A percentile compares a stretch with the other conserved stretches of the same genome.
These are phyloP conservation scores for Globisporangium ultimum DNA, from an alignment of 352 stramenopile genomes.

Conservation along the genomic window DNA sequence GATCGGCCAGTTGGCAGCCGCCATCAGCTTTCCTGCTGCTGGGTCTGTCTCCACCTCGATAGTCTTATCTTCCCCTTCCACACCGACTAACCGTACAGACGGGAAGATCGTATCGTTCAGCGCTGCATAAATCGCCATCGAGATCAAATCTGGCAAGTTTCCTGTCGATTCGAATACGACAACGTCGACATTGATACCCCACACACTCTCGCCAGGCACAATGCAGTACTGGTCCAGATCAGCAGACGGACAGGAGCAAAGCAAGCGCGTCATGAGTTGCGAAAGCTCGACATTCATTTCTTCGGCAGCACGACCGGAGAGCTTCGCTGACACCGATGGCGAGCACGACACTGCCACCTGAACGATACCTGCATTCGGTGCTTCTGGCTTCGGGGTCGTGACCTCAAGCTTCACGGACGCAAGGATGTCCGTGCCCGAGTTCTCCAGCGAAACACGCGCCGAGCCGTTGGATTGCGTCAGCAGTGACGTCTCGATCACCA, in stretches of 20 bases:
- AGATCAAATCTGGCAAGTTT: slow-evolving; percentile 73
- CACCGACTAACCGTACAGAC: slow-evolving; percentile 59
- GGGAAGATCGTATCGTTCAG: slow-evolving; percentile 79
- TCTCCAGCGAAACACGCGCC: slow-evolving; percentile 60
- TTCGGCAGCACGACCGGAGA: slow-evolving; percentile 61
- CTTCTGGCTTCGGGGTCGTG: slow-evolving; percentile 34
- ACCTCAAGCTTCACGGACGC: slow-evolving; percentile 81
- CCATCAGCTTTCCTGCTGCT: slow-evolving; percentile 51
- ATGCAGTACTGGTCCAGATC: slow-evolving; percentile 66
- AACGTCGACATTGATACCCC: slow-evolving; percentile 67
- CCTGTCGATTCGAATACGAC: slow-evolving; percentile 79
- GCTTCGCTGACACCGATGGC: slow-evolving; percentile 71
- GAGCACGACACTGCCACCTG: slow-evolving; percentile 56
- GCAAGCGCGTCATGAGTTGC: slow-evolving; percentile 68
- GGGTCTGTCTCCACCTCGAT: slow-evolving; percentile 78
- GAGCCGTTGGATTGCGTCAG: slow-evolving; percentile 78
- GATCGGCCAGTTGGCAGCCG: slow-evolving; percentile 54
- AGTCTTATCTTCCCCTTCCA: slow-evolving; percentile 71
- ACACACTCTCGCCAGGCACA: slow-evolving; percentile 70
- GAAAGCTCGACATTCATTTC: slow-evolving; percentile 79
- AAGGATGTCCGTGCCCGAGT: slow-evolving; percentile 67
- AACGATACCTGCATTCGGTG: slow-evolving; percentile 49
- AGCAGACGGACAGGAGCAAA: slow-evolving; percentile 46
- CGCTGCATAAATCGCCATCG: slow-evolving; percentile 77
- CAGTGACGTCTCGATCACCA: slow-evolving; percentile 66